Evolutionary conservation across 805 yeast species (phyloP), one percentile per base, ranked within the genome.

Genomic region (Ogataea pilisensis): DNA sequence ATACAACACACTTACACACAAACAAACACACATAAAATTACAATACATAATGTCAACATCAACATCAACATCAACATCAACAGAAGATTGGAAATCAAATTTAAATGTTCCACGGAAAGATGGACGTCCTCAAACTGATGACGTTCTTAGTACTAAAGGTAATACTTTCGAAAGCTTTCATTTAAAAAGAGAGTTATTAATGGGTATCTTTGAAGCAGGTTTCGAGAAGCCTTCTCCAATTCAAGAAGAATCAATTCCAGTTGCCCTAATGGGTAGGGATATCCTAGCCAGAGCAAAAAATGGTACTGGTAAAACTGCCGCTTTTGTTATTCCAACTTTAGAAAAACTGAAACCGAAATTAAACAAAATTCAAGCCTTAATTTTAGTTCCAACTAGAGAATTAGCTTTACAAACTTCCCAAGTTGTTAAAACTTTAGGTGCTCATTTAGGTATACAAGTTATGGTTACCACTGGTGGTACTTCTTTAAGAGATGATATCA

Each of bases 381-480:
- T 93, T 44, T 75, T 93, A 63, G 95, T 93, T 20, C 99, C 99
- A 54, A 93, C 99, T 12, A 85, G 99, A 76, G 99, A 93, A 66
- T 78, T 93, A 58, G 99, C 99, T 3, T 73, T 93, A 57, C 99
- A 93, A 68, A 93, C 98, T 6, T 88, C 97, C 9, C 97, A 91
- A 65, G 99, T 93, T 25, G 96, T 93, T 41, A 84, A 91, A 66
- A 90, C 98, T 11, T 73, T 93, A 48, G 97, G 97, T 44, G 89
- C 89, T 62, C 98, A 93, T 64, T 72, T 93, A 64, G 91, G 89
- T 25, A 72, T 89, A 51, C 83, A 90, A 61, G 88, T 93, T 59
- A 91, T 93, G 98, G 97, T 91, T 42, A 84, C 98, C 65, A 93
- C 98, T 11, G 99, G 99, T 65, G 99, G 99, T 60, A 93, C 99